Evolutionary conservation across 2,329 filamentous ascomycete genomes (phyloP), one percentile per base, ranked within the genome.

Genomic region (Exophiala sp.): DNA sequence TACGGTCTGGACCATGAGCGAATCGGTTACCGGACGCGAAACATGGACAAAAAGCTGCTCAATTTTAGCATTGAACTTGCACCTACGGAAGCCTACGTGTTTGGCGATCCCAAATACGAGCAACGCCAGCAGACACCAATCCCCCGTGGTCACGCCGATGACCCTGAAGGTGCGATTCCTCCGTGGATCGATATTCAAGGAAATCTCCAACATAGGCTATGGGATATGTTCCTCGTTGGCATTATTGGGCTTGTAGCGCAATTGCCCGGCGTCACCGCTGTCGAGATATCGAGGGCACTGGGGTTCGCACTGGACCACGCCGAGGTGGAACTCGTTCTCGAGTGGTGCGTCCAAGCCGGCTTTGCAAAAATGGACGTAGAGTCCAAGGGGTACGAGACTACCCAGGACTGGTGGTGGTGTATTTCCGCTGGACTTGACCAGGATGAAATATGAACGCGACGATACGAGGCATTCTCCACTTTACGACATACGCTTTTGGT

Each of bases 131-230:
- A 40, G 1, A 52, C 61, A 2, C 55, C 60, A 2, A 58, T 64
- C 1, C 68, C 70, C 1, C 55, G 61, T n/a, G 58, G 59, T 2
- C 57, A 56, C 14, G 54, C 60, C 23, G 54, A 57, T 21, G 39
- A 56, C 9, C 40, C 32, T 6, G 19, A 40, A 11, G 43, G 55
- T 9, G 67, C 63, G 30, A 67, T 73, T 18, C 74, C 74, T 0
- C 46, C 74, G 11, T 77, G 74, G 74, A 65, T 70, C 46, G 73
- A 75, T 56, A 72, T 76, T 43, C 70, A 75, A 46, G 68, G 66
- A 1, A 60, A 66, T 11, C 56, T 70, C 10, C 60, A 67, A 2
- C 54, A 58, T 10, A 39, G 59, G 5, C 57, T 68, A 16, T 77
- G 74, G 74, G 66, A 72, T 9, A 61, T 67, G 43, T 65, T 67